phyloP scores from a whole-genome alignment of 2,329 filamentous ascomycete genomes.

The Calonectria multiphialidica region DNA sequence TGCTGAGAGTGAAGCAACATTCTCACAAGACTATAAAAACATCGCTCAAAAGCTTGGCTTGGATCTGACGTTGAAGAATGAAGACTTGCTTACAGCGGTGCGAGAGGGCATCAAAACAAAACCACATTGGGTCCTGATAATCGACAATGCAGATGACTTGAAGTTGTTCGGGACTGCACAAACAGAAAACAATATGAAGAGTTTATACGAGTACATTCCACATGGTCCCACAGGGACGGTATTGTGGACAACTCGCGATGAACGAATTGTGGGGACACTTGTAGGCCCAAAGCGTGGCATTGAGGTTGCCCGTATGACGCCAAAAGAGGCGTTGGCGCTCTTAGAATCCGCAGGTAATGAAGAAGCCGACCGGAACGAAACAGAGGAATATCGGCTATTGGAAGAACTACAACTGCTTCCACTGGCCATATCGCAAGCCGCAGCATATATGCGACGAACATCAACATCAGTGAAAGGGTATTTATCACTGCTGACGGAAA shows the following conservation, averaged over 20 bases:
- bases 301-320: conserved; percentile 39
- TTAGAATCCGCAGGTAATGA: background rate
- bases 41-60: conserved; percentile 47
- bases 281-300: conserved; percentile 38
- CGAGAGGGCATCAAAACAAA: conserved; percentile 49
- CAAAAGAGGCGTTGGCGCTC: conserved; percentile 28
- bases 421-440: conserved; percentile 49
- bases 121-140: conserved; percentile 53
- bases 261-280: conserved; percentile 42
- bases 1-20: conserved; percentile 50
- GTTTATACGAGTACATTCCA: background rate
- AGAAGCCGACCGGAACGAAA: conserved; percentile 12
- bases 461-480: conserved; percentile 41
- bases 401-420: conserved; percentile 44
- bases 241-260: conserved; percentile 49
- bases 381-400: conserved; percentile 23
- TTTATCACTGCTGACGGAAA: conserved; percentile 37
- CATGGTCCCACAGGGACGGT: conserved; percentile 36
- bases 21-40: conserved; percentile 54
- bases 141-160: conserved; percentile 56
- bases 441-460: conserved; percentile 46
- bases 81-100: conserved; percentile 72
- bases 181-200: background rate
- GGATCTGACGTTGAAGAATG: conserved; percentile 57
- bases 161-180: background rate